phyloP scores from a whole-genome alignment of 2,329 filamentous ascomycete genomes.

The Colletotrichum sojae region DNA sequence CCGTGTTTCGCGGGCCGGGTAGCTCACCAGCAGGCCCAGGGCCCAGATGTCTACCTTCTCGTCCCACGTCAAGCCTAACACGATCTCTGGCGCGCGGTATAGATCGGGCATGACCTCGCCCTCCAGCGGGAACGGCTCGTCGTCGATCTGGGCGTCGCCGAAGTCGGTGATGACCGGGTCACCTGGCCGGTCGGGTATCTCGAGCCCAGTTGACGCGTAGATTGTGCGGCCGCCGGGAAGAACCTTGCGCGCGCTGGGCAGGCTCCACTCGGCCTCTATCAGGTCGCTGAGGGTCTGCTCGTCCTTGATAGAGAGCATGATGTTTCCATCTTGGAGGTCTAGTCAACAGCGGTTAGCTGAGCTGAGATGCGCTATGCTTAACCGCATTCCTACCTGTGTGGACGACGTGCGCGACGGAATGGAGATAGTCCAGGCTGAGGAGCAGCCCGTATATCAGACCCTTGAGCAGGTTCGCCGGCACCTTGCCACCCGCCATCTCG shows the following conservation, averaged over 20 bases:
- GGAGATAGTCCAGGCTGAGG: constrained; percentile 30
- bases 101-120: constrained; percentile 51
- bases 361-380: no score
- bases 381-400: constrained; percentile 35
- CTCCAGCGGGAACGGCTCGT: constrained; percentile 37
- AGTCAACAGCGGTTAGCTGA: neutral
- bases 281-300: constrained; percentile 35
- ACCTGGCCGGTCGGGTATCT: constrained; percentile 43
- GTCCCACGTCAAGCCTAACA: constrained; percentile 51
- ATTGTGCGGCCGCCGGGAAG: constrained; percentile 45
- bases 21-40: constrained; percentile 23
- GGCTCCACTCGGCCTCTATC: constrained; percentile 36
- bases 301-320: constrained; percentile 44
- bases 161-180: constrained; percentile 49
- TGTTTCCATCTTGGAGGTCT: constrained; percentile 46
- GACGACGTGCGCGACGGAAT: constrained; percentile 27
- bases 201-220: constrained; percentile 47
- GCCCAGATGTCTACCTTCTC: constrained; percentile 53
- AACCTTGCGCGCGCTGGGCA: constrained; percentile 47
- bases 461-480: constrained; percentile 34
- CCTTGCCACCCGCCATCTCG: constrained; percentile 34
- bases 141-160: constrained; percentile 47
- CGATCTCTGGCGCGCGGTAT: constrained; percentile 53
- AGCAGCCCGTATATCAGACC: constrained; percentile 26
- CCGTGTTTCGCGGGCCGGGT: neutral